Evolutionary conservation across 345 rosid genomes (phyloP).

Genomic region (Populus deltoides): DNA sequence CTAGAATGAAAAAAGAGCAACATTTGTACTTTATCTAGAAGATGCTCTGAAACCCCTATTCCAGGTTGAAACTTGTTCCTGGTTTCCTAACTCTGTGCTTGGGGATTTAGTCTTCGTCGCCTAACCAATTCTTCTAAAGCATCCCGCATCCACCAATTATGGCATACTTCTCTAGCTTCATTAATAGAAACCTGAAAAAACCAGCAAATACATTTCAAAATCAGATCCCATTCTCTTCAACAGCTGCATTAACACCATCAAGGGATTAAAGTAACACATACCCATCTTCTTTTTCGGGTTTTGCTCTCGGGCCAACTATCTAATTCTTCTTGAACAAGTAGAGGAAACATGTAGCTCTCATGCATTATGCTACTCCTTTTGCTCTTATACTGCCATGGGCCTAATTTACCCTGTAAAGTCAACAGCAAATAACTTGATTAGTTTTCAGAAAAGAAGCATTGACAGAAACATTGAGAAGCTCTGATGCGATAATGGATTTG

Average conservation of each 20-base stretch:
- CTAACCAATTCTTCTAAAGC: conserved; percentile 47
- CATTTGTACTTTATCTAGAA: background rate
- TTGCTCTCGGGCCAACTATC: conserved; percentile 53
- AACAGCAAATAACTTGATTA: background rate
- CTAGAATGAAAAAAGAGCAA: too few relatives aligned
- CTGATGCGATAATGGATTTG: background rate
- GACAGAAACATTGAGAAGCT: background rate
- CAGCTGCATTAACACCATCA: background rate
- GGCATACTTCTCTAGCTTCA: conserved; percentile 50
- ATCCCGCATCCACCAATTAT: conserved; percentile 52
- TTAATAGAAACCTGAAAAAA: conserved; percentile 33
- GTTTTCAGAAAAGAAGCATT: background rate
- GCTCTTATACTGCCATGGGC: conserved; percentile 52
- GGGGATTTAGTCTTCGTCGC: background rate
- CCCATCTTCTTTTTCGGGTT: conserved; percentile 49
- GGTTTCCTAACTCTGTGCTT: background rate
- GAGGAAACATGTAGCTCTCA: conserved; percentile 50
- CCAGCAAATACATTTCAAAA: background rate
- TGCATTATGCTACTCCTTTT: conserved; percentile 47
- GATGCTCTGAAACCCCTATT: background rate
- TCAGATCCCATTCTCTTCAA: background rate
- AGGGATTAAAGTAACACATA: conserved; percentile 11
- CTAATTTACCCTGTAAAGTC: conserved; percentile 35
- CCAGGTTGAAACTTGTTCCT: background rate
- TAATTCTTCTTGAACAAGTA: conserved; percentile 44